Base-by-base conservation (phyloP, 2,329 filamentous ascomycete genomes). In the Westerdykella sp. region DNA sequence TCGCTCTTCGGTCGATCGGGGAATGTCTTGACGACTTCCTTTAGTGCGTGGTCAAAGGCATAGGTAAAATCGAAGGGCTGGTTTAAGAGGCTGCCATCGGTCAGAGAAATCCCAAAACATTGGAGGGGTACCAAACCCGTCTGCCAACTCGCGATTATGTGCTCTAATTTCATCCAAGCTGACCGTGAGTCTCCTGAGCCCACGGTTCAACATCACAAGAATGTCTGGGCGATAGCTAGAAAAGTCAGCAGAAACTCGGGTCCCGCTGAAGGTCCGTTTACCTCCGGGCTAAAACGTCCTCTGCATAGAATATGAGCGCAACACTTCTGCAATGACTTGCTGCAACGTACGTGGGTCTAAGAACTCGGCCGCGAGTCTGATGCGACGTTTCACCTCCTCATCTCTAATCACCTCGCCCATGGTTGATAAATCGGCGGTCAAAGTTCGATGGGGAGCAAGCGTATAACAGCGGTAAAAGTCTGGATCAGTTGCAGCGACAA, bases 211-310 rank as follows among this genome's bases (percentile, higher is more conserved):
- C 80, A 84, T 84, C 52, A 83, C 70, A 50, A 94, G 81, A 61
- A 97, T 95, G 61, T 95, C 89, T 49, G 89, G 83, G 62, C 89
- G 81, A 71, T 96, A 96, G 68, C 87, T 94, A 60, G 78, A 73
- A 59, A 73, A 10, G 43, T 57, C 44, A 55, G 51, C 47, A 44
- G n/a, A 47, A 60, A 42, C 57, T 14, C 28, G 22, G 14, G 37
- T 44, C 7, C 41, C n/a, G 10, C 23, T 18, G 34, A 15, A 22
- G 25, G 25, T 12, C 9, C n/a, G 23, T 44, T 15, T 63, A 77
- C 74, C 73, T 77, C 61, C 77, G 73, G 46, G 75, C 75, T 48
- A 74, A 68, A 18, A 73, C 73, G 69, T 82, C 78, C 54, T 69
- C 78, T 81, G 46, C 18, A 35, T 10, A 18, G 34, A 32, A 37